Percentiles rank a stretch among this genome's conserved stretches.
Conservation (phyloP, 495 filamentous ascomycete genomes). For the Pyrenopolyporus hunteri region DNA sequence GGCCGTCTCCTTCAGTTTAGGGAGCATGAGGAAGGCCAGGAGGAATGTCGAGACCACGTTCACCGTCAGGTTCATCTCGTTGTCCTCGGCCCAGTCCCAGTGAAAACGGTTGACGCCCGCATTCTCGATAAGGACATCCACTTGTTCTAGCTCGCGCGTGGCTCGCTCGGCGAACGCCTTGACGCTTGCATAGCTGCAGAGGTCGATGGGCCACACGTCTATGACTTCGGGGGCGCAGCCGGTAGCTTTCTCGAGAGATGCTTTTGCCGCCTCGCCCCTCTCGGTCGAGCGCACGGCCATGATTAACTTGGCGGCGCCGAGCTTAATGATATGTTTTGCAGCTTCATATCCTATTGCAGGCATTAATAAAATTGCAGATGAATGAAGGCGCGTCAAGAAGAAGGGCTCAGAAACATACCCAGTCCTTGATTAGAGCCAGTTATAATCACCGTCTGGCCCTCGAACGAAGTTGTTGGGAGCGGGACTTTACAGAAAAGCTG, state of each 20-base stretch:
- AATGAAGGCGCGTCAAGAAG: too few relatives aligned
- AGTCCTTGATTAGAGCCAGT: too few relatives aligned
- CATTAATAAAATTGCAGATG: too few relatives aligned
- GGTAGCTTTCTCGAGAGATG: constrained; percentile 34
- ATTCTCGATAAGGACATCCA: constrained; percentile 58
- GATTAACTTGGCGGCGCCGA: constrained; percentile 50
- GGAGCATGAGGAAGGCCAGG: constrained; percentile 34
- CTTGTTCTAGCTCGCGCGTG: constrained; percentile 39
- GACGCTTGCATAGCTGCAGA: constrained; percentile 48
- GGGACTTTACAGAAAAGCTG: too few relatives aligned
- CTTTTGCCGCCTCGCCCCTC: constrained; percentile 52
- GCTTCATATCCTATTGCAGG: constrained; percentile 58
- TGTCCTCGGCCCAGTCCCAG: constrained; percentile 40
- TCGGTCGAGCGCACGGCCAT: constrained; percentile 51
- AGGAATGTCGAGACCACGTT: constrained; percentile 55
- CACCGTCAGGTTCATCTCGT: constrained; percentile 49
- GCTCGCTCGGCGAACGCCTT: constrained; percentile 47
- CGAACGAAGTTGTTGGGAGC: too few relatives aligned
- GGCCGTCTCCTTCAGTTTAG: background rate
- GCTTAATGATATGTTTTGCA: constrained; percentile 48
- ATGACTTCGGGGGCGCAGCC: too few relatives aligned
- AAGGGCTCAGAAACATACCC: too few relatives aligned
- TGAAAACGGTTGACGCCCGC: constrained; percentile 43
- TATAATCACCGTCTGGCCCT: too few relatives aligned
- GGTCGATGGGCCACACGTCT: constrained; percentile 60